Evolutionary conservation across 495 filamentous ascomycete species (phyloP).

Genomic region (Penicillium canescens): DNA sequence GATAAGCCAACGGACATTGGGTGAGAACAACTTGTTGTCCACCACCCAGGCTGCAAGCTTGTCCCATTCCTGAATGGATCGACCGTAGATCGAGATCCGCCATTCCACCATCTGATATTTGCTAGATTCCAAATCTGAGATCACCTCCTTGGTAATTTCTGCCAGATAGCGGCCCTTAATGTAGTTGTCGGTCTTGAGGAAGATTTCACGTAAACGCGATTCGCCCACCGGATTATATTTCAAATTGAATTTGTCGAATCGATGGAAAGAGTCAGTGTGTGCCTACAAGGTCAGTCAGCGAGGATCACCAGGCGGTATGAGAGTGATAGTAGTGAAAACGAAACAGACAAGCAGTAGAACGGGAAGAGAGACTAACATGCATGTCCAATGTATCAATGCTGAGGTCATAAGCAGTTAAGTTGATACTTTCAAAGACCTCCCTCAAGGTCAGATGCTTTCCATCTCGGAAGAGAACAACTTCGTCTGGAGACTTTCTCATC

Average conservation of each 20-base stretch:
- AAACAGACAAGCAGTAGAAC: not conserved
- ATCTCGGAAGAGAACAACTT: slow-evolving; percentile 90
- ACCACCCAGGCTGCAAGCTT: slow-evolving; percentile 98
- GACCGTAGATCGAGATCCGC: slow-evolving; percentile 95
- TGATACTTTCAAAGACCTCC: slow-evolving; percentile 97
- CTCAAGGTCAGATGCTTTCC: slow-evolving; percentile 86
- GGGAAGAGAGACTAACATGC: slow-evolving; percentile 63
- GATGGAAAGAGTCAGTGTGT: slow-evolving; percentile 96
- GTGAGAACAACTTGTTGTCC: slow-evolving; percentile 96
- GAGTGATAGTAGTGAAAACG: not conserved
- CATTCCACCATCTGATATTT: slow-evolving; percentile 99
- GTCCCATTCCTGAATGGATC: slow-evolving; percentile 92
- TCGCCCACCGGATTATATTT: slow-evolving; percentile 99
- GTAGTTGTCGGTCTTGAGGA: slow-evolving; percentile 97
- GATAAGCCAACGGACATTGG: slow-evolving; percentile 96
- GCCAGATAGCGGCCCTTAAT: slow-evolving; percentile 94
- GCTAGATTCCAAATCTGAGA: slow-evolving; percentile 95
- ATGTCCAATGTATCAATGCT: slow-evolving; percentile 99
- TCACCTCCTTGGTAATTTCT: slow-evolving; percentile 97
- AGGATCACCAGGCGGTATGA: slow-evolving; percentile 1
- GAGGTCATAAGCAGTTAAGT: slow-evolving; percentile 92
- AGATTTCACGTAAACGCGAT: slow-evolving; percentile 91
- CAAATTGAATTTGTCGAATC: slow-evolving; percentile 98
- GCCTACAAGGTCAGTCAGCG: slow-evolving; percentile 52
- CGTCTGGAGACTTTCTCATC: slow-evolving; percentile 95